Evolutionary conservation across 805 yeast species (phyloP).

Genomic region (Yamadazyma scolyti): DNA sequence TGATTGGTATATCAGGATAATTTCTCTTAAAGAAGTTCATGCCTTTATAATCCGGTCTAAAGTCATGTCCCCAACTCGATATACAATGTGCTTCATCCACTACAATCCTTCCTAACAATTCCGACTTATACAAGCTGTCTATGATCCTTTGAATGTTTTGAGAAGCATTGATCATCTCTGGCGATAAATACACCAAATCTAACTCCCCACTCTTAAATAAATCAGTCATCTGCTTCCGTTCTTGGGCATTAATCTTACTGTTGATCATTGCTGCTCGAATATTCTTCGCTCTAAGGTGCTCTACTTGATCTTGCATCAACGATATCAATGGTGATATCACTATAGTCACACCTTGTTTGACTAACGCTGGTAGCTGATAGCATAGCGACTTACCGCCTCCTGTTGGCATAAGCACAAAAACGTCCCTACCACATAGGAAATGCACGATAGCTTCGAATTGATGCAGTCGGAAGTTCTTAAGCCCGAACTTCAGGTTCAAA

Average conservation of each 20-base stretch:
- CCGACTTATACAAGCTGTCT: slow-evolving; percentile 48
- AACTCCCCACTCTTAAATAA: slow-evolving; percentile 62
- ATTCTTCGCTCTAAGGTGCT: slow-evolving; percentile 61
- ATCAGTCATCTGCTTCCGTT: slow-evolving; percentile 59
- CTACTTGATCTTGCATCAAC: slow-evolving; percentile 96
- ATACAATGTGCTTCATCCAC: slow-evolving; percentile 99
- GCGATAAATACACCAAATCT: slow-evolving; percentile 82
- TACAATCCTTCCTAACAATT: slow-evolving; percentile 75
- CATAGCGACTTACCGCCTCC: slow-evolving; percentile 98
- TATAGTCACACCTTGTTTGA: slow-evolving; percentile 75
- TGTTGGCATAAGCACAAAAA: slow-evolving; percentile 95
- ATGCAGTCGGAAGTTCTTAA: slow-evolving; percentile 69
- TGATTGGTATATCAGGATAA: slow-evolving; percentile 80
- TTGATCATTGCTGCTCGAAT: slow-evolving; percentile 86
- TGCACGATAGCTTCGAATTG: slow-evolving; percentile 86
- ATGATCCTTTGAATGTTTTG: slow-evolving; percentile 64
- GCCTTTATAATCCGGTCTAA: slow-evolving; percentile 90
- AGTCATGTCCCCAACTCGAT: slow-evolving; percentile 98
- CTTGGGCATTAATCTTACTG: slow-evolving; percentile 65
- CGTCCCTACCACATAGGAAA: slow-evolving; percentile 73
- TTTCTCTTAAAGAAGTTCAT: slow-evolving; percentile 66
- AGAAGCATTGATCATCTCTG: slow-evolving; percentile 88
- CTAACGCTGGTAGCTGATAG: slow-evolving; percentile 90
- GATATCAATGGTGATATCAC: slow-evolving; percentile 95
- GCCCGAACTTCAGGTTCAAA: slow-evolving; percentile 56